A percentile compares a stretch with the other conserved stretches of the same genome.
Conservation (phyloP, 2,329 filamentous ascomycete species). For the Apiospora pterosperma region DNA sequence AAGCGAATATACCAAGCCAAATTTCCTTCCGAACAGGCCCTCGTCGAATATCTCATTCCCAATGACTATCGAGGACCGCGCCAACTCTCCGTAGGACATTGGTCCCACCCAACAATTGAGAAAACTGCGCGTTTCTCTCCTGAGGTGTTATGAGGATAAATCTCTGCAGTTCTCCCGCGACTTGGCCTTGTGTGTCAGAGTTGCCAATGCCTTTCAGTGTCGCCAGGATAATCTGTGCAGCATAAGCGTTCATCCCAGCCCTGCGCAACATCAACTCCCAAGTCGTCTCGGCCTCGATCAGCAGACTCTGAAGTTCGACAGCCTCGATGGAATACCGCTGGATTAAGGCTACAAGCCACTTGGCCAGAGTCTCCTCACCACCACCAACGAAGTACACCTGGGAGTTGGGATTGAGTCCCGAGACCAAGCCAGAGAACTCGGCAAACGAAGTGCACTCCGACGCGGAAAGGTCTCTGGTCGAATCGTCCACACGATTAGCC, state of each 20-base stretch:
- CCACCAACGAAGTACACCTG: slow-evolving; percentile 47
- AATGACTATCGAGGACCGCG: slow-evolving; percentile 45
- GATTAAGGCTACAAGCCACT: slow-evolving; percentile 53
- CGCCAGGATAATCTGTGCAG: slow-evolving; percentile 61
- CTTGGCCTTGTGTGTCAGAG: slow-evolving; percentile 11
- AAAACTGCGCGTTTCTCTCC: slow-evolving; percentile 49
- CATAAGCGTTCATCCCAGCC: slow-evolving; percentile 67
- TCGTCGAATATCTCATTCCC: slow-evolving; percentile 28
- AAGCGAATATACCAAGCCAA: background rate
- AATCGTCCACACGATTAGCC: slow-evolving; percentile 38
- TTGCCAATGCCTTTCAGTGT: slow-evolving; percentile 34
- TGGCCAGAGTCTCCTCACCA: slow-evolving; percentile 44
- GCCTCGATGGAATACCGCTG: slow-evolving; percentile 36
- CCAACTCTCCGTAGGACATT: slow-evolving; percentile 51
- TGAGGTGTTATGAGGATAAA: slow-evolving; percentile 55
- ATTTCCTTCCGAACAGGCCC: background rate
- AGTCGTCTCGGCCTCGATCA: slow-evolving; percentile 56
- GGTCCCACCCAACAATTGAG: slow-evolving; percentile 48
- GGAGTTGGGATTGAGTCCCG: slow-evolving; percentile 35
- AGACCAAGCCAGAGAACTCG: slow-evolving; percentile 48
- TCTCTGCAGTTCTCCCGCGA: slow-evolving; percentile 35
- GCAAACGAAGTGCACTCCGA: slow-evolving; percentile 43
- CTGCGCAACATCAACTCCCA: slow-evolving; percentile 67
- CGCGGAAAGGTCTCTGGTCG: slow-evolving; percentile 30
- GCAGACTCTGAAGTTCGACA: slow-evolving; percentile 17